Conservation (phyloP, 352 stramenopile genomes). For the Pythium scleroteichum region DNA sequence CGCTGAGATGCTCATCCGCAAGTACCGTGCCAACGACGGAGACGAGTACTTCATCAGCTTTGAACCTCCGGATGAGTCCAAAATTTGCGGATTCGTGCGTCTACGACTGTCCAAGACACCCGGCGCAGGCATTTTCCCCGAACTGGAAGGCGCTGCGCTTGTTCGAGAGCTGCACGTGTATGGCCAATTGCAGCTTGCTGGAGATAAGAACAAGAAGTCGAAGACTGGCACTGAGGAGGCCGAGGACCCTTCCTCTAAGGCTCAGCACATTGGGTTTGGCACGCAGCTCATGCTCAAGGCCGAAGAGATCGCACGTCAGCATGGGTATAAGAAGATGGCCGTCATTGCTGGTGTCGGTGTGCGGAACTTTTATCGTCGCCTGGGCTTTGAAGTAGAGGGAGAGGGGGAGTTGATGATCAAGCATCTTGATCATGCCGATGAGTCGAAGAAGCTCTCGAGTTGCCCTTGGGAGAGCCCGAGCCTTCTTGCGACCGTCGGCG, state of each 20-base stretch:
- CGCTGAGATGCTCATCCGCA: slow-evolving; percentile 68
- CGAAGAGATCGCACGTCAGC: slow-evolving; percentile 67
- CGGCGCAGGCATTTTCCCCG: slow-evolving; percentile 71
- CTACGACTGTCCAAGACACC: slow-evolving; percentile 75
- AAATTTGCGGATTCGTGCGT: slow-evolving; percentile 91
- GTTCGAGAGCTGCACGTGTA: slow-evolving; percentile 92
- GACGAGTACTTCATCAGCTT: slow-evolving; percentile 93
- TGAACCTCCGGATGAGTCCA: slow-evolving; percentile 85
- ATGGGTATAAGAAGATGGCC: slow-evolving; percentile 81
- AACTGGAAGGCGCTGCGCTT: slow-evolving; percentile 77
- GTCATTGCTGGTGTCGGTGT: slow-evolving; percentile 91
- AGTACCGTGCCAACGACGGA: slow-evolving; percentile 87
- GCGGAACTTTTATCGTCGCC: slow-evolving; percentile 89
- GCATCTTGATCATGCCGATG: slow-evolving; percentile 33
- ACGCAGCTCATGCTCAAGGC: slow-evolving; percentile 85
- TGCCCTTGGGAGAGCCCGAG: slow-evolving; percentile 7
- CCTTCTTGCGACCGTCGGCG: slow-evolving; percentile 5
- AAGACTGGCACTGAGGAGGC: slow-evolving; percentile 13
- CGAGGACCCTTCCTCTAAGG: slow-evolving; percentile 40
- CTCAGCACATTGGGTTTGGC: slow-evolving; percentile 89
- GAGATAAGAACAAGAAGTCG: slow-evolving; percentile 43
- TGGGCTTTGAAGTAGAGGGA: slow-evolving; percentile 87
- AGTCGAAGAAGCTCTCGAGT: neutral
- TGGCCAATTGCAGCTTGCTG: slow-evolving; percentile 76
- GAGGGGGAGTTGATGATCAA: slow-evolving; percentile 90